phyloP scores from a whole-genome alignment of 1,284 basidiomycete species.

The Microbotryum silenes-acaulis region DNA sequence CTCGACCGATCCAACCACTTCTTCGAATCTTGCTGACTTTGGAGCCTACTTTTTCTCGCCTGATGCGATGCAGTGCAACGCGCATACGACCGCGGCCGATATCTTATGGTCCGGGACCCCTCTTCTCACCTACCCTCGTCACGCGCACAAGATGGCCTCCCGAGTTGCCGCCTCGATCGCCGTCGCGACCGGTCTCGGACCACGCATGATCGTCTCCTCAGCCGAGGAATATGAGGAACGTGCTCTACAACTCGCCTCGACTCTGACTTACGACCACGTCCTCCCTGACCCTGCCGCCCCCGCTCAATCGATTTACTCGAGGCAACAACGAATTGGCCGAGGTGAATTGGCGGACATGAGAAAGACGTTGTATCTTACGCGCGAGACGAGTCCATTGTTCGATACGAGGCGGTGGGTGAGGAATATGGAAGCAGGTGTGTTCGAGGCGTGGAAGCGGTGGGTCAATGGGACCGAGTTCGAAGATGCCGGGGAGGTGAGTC shows the following conservation, averaged over 20 bases:
- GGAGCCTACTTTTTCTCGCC: background rate
- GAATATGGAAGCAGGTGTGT: slow-evolving; percentile 48
- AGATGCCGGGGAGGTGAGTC: slow-evolving; percentile 39
- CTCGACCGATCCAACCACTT: background rate
- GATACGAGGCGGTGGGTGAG: slow-evolving; percentile 52
- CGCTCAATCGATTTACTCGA: slow-evolving; percentile 22
- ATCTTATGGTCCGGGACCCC: slow-evolving; percentile 58
- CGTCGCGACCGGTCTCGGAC: slow-evolving; percentile 52
- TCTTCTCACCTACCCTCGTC: slow-evolving; percentile 53
- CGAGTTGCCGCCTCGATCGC: slow-evolving; percentile 55
- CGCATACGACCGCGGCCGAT: slow-evolving; percentile 56
- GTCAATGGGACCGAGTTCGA: slow-evolving; percentile 50
- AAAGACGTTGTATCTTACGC: slow-evolving; percentile 48
- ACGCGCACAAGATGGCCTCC: slow-evolving; percentile 55
- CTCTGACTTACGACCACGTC: slow-evolving; percentile 40
- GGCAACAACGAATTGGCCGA: slow-evolving; percentile 8
- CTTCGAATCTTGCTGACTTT: background rate
- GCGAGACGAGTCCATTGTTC: slow-evolving; percentile 51
- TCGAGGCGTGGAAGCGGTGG: slow-evolving; percentile 53
- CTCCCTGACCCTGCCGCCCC: slow-evolving; percentile 30
- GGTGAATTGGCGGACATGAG: slow-evolving; percentile 47
- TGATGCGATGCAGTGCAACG: slow-evolving; percentile 48
- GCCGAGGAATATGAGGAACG: slow-evolving; percentile 52
- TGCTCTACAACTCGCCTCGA: slow-evolving; percentile 48
- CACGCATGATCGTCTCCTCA: slow-evolving; percentile 50